phyloP scores from a whole-genome alignment of 192 early-diverging fungal genomes.

The Piromyces finnis region DNA sequence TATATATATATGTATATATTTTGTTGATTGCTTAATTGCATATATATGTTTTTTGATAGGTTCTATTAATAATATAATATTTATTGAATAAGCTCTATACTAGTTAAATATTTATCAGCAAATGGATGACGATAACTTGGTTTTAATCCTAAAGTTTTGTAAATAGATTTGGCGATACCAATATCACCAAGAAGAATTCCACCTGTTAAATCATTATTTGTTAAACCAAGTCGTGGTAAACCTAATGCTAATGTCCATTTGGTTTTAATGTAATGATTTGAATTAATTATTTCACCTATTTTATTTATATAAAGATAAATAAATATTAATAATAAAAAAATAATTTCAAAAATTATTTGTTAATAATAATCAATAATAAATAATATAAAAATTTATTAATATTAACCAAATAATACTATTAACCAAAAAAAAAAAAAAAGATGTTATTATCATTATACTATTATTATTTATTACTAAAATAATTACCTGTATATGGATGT shows the following conservation, averaged over 20 bases:
- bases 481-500: background rate
- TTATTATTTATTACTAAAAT: background rate
- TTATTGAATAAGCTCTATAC: background rate
- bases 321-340: no score
- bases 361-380: no score
- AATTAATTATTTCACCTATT: constrained; percentile 26
- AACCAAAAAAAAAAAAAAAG: no score
- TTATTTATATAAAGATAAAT: background rate
- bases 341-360: no score
- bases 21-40: no score
- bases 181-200: constrained; percentile 63
- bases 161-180: constrained; percentile 43
- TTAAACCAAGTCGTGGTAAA: constrained; percentile 45
- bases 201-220: constrained; percentile 31
- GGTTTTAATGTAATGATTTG: constrained; percentile 31
- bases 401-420: no score
- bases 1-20: no score
- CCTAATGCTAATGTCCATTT: constrained; percentile 66
- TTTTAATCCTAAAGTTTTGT: constrained; percentile 12
- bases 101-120: background rate
- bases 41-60: no score
- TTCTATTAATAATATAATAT: no score
- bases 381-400: no score
- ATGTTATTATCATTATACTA: no score
- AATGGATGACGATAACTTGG: background rate